A percentile compares a stretch with the other conserved stretches of the same genome.
These are phyloP conservation scores for Gracilaria gracilis DNA, from an alignment of 23 red algal genomes.

Conservation along the genomic window DNA sequence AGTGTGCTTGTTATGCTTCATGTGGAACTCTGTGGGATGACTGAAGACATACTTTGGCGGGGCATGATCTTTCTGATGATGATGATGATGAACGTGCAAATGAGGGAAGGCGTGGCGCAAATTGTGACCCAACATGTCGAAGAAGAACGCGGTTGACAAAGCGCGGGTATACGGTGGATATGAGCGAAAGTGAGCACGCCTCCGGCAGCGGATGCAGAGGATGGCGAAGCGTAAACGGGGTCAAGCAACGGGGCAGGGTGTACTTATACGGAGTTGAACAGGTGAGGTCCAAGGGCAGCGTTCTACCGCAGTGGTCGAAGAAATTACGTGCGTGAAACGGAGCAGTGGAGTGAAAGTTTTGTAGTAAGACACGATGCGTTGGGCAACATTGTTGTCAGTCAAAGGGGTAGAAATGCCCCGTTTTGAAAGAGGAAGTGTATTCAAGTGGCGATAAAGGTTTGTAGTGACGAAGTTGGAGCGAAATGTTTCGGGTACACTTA, in stretches of 20 bases:
- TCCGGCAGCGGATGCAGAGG: not conserved
- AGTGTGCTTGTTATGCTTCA: slow-evolving; percentile 29
- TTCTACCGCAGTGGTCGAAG: no score
- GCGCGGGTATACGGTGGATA: not conserved
- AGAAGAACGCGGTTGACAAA: not conserved
- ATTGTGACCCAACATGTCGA: slow-evolving; percentile 9
- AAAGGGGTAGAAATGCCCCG: not conserved
- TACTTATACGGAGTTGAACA: not conserved
- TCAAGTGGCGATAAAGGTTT: no score
- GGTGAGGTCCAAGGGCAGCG: no score
- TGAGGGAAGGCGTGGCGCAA: slow-evolving; percentile 22
- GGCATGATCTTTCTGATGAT: not conserved
- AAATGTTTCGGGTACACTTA: no score
- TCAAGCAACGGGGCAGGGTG: not conserved
- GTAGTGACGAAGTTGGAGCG: no score
- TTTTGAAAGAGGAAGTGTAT: not conserved
- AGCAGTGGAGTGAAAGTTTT: not conserved
- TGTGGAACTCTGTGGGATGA: slow-evolving; percentile 14
- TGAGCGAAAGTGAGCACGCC: not conserved
- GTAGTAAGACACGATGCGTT: not conserved
- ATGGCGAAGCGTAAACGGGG: not conserved
- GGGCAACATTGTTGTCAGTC: not conserved
- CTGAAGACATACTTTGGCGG: slow-evolving; percentile 10
- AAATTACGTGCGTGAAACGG: not conserved
- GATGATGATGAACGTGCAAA: slow-evolving; percentile 4